Base-by-base conservation (phyloP, 2,329 filamentous ascomycete genomes). In the Coniochaeta sp. region DNA sequence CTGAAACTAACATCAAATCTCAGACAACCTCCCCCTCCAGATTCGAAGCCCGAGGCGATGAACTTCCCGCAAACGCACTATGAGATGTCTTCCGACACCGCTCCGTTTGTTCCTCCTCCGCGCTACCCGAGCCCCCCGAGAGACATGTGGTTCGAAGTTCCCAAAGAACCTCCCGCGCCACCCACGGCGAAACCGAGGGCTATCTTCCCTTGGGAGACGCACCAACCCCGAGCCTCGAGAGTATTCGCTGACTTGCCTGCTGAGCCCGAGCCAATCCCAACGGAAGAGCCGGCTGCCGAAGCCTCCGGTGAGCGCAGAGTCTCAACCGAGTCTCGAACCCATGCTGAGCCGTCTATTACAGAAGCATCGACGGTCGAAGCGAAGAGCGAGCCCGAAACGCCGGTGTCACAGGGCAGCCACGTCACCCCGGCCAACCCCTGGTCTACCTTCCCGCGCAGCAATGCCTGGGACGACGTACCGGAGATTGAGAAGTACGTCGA, bases 391-490 rank as follows among this genome's bases (percentile, higher is more conserved):
- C 70, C 73, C 10, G 61, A 63, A 31, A 78, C 79, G 27, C 73
- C 78, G 50, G 65, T 67, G 40, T 78, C 76, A 74, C 78, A 42
- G 24, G 74, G 71, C 26, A 70, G 76, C 53, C 68, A 68, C 42
- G 59, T 73, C 52, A 71, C 68, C 20, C 63, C 75, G 32, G 71
- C 79, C 48, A 77, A 85, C 61, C 78, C 83, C 18, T 95, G 89
- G 88, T 79, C 82, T 56, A 77, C 77, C 46, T 96, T 87, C 65
- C 75, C 82, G n/a, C 79, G 83, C 46, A 81, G 76, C 49, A 99
- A 97, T 67, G 91, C 90, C 14, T 99, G 94, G 94, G 94, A 99
- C 62, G 88, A 89, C 50, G 81, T 95, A 50, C 88, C 89, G 12
- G 87, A 89, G 58, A 99, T 99, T 60, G 85, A 89, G 61, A 81